Conservation (phyloP, 2,329 filamentous ascomycete species). For the Cercospora sp. region DNA sequence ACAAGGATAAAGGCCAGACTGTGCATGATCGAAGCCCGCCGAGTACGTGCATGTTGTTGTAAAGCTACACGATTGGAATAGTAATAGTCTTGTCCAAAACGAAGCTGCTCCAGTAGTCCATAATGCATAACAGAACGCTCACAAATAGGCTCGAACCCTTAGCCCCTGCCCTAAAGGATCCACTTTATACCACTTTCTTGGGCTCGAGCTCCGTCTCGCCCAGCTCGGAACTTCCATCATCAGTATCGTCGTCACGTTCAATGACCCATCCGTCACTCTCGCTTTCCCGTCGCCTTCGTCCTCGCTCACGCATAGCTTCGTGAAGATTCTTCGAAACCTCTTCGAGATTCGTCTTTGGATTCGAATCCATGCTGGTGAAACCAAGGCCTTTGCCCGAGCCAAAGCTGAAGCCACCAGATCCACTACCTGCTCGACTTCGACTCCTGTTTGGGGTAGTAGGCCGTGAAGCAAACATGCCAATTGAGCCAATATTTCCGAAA, state of each 20-base stretch:
- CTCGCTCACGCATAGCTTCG: slow-evolving; percentile 79
- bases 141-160: slow-evolving; percentile 1
- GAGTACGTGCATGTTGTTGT: neutral
- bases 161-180: neutral
- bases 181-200: slow-evolving; percentile 29
- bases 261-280: slow-evolving; percentile 32
- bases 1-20: too few relatives aligned
- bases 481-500: slow-evolving; percentile 82
- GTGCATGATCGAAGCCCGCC: neutral
- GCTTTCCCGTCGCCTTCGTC: slow-evolving; percentile 57
- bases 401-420: slow-evolving; percentile 28
- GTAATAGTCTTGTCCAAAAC: neutral
- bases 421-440: slow-evolving; percentile 62
- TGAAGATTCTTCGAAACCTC: slow-evolving; percentile 82
- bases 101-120: neutral
- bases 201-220: slow-evolving; percentile 22
- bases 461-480: slow-evolving; percentile 86
- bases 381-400: slow-evolving; percentile 15
- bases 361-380: slow-evolving; percentile 54
- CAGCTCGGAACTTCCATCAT: slow-evolving; percentile 20
- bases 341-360: slow-evolving; percentile 64
- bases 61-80: neutral
- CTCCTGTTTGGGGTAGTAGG: slow-evolving; percentile 77
- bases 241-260: slow-evolving; percentile 28
- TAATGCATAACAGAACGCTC: slow-evolving; percentile 6